A percentile compares a stretch with the other conserved stretches of the same genome.
These are phyloP conservation scores for Noccaea caerulescens DNA, from an alignment of 345 rosid genomes.

Conservation along the genomic window DNA sequence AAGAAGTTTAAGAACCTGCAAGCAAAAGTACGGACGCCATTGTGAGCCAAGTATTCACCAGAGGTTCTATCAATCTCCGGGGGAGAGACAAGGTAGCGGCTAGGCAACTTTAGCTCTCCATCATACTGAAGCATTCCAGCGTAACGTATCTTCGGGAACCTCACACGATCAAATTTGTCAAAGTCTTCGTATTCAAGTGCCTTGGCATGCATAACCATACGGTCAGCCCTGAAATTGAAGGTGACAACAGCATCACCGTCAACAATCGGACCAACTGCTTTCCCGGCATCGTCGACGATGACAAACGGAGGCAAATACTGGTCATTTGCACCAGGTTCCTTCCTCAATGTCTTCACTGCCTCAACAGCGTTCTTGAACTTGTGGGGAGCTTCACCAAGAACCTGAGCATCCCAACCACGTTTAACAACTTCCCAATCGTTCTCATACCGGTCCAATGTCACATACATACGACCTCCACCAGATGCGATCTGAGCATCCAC, in stretches of 20 bases:
- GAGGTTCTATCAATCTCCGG: conserved; percentile 97
- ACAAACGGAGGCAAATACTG: conserved; percentile 95
- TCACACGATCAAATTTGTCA: conserved; percentile 90
- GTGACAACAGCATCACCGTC: conserved; percentile 99
- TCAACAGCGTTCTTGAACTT: conserved; percentile 80
- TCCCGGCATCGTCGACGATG: conserved; percentile 72
- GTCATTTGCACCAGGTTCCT: conserved; percentile 68
- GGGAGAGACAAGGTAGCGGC: conserved; percentile 87
- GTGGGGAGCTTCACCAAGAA: conserved; percentile 96
- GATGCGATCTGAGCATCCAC: conserved; percentile 91
- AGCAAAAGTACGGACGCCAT: conserved; percentile 84
- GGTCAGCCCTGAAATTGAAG: conserved; percentile 91
- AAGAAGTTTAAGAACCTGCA: conserved; percentile 60
- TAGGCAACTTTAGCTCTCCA: conserved; percentile 93
- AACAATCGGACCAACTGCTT: conserved; percentile 83
- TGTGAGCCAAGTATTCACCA: conserved; percentile 88
- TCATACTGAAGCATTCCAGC: conserved; percentile 99
- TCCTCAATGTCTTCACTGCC: conserved; percentile 85
- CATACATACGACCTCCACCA: conserved; percentile 99
- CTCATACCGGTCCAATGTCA: conserved; percentile 98
- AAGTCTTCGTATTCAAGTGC: conserved; percentile 88
- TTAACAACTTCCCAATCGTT: conserved; percentile 95
- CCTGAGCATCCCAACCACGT: conserved; percentile 99
- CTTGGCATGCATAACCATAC: conserved; percentile 95
- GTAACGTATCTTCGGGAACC: conserved; percentile 81